Percentiles rank a stretch among this genome's conserved stretches.
Conservation (phyloP, 2,329 filamentous ascomycete species). For the Colletotrichum lupini region DNA sequence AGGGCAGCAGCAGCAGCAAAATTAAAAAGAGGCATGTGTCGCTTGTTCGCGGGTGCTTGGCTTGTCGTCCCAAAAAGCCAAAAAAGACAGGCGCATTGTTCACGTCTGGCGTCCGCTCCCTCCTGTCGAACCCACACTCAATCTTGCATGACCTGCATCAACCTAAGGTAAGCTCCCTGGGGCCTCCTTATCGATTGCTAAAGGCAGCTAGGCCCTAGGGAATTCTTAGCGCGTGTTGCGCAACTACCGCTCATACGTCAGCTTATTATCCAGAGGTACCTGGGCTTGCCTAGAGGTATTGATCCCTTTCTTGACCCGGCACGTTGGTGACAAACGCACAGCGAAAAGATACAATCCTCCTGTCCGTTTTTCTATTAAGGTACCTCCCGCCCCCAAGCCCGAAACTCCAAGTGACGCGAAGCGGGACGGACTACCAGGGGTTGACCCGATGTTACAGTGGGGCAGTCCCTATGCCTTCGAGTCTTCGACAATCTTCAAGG, state of each 20-base stretch:
- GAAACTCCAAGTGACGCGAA: conserved; percentile 35
- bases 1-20: neutral
- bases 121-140: conserved; percentile 17
- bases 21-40: conserved; percentile 5
- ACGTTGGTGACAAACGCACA: neutral
- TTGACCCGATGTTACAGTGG: conserved; percentile 27
- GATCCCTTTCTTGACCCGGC: too few relatives aligned
- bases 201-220: neutral
- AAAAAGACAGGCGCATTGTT: conserved; percentile 31
- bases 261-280: neutral
- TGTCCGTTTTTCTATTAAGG: conserved; percentile 19
- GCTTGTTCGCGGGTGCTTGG: neutral
- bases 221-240: conserved; percentile 14
- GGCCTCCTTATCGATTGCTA: conserved; percentile 27
- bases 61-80: conserved; percentile 10
- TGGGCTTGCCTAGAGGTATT: neutral
- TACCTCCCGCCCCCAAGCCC: conserved; percentile 27
- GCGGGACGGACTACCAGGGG: conserved; percentile 28
- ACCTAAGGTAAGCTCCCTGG: neutral
- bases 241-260: neutral
- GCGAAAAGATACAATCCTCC: neutral
- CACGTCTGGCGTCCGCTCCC: conserved; percentile 5
- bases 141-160: conserved; percentile 31
- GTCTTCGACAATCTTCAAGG: neutral
- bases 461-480: neutral